Base-by-base conservation (phyloP, 73 alveolate species). In the Paramecium biaurelia region DNA sequence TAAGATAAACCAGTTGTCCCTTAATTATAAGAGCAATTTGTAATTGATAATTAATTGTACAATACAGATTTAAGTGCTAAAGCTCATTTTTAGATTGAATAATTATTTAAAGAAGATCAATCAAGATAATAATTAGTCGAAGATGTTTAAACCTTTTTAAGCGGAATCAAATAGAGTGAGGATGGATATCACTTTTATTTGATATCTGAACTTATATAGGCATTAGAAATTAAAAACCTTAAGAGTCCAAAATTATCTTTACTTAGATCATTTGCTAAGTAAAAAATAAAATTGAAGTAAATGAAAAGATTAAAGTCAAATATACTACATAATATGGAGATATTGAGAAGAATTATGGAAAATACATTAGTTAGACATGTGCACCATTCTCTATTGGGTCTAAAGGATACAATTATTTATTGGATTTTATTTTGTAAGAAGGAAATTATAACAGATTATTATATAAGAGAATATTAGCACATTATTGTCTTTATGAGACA, bases 291-390 rank as follows among this genome's bases (percentile, higher is more conserved):
- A 63, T 63, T 7, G 84, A 26, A 30, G 41, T 63, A 24, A 32
- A 63, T 63, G 84, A 63, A 7, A 63, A 63, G 45, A 34, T 79
- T 30, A 79, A 7, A 24, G 72, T 79, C 9, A 79, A 79, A 43
- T 79, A 79, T 45, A 18, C 45, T 10, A 79, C 90, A 7, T 79
- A 79, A 45, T 79, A 79, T 79, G 90, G 90, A 18, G 70, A 43
- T 1, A 42, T 79, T 79, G 90, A 79, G 23, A 79, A 79, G 56
- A 42, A 79, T 79, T 47, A 43, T 47, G 56, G 90, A 8, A 30
- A 79, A 47, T 79, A 79, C 18, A 32, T 79, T 41, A 23, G 7
- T 37, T 41, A 47, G 47, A 79, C 70, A 9, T 26, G 42, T 14
- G 20, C 56, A 38, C 15, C 5, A 79, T 41, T 26, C 12, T 79